Evolutionary conservation across 2,329 filamentous ascomycete species (phyloP).

Genomic region (Apiospora sp.): DNA sequence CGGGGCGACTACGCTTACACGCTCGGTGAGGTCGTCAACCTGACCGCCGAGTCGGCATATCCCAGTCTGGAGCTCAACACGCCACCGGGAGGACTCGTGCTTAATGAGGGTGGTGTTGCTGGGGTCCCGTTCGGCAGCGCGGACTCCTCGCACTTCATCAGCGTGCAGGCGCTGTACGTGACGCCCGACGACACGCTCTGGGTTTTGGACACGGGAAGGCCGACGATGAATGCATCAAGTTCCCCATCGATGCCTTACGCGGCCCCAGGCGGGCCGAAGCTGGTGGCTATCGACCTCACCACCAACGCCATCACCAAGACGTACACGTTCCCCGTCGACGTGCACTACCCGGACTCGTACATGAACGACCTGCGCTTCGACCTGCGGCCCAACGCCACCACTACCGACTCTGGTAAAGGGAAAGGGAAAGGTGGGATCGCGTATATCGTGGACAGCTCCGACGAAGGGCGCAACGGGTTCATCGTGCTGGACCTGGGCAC

Average conservation of each 20-base stretch:
- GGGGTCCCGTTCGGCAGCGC: constrained; percentile 53
- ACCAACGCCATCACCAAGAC: constrained; percentile 48
- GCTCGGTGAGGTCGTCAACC: constrained; percentile 54
- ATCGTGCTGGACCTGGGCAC: constrained; percentile 54
- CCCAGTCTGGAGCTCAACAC: constrained; percentile 50
- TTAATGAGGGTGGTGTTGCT: constrained; percentile 41
- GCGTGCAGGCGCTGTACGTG: constrained; percentile 54
- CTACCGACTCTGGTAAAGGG: constrained; percentile 47
- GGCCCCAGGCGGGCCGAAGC: constrained; percentile 53
- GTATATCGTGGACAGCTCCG: constrained; percentile 54
- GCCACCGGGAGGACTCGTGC: constrained; percentile 32
- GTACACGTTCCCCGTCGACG: constrained; percentile 50
- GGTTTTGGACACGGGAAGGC: constrained; percentile 53
- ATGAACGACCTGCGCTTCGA: constrained; percentile 57
- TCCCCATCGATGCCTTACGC: constrained; percentile 51
- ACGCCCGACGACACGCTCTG: constrained; percentile 54
- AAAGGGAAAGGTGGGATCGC: constrained; percentile 53
- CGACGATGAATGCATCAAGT: constrained; percentile 48
- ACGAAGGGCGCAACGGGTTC: constrained; percentile 54
- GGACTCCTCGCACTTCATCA: constrained; percentile 50
- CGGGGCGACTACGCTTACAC: constrained; percentile 55
- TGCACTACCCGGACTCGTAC: constrained; percentile 55
- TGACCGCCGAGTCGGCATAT: constrained; percentile 55
- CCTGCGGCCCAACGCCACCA: constrained; percentile 48
- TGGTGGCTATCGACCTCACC: constrained; percentile 50